These are phyloP conservation scores for Pugionium dolabratum DNA, from an alignment of 345 rosid species.

Conservation along the genomic window DNA sequence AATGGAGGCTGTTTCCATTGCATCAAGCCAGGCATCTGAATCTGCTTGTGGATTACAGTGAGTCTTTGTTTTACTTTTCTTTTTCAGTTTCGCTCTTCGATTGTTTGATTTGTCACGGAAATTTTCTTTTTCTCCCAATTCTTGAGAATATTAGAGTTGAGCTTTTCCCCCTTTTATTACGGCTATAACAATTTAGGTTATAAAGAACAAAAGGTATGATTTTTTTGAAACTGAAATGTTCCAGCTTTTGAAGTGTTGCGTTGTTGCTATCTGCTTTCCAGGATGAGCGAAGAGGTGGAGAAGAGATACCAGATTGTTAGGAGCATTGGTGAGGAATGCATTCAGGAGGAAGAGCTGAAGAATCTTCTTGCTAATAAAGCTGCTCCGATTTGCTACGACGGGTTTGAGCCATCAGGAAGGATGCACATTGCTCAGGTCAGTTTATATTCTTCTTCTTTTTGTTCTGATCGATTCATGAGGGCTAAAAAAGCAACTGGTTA, in stretches of 20 bases:
- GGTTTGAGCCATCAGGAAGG: conserved; percentile 92
- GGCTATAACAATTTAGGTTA: not conserved
- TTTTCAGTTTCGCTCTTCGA: not conserved
- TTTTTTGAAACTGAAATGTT: not conserved
- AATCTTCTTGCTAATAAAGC: conserved; percentile 76
- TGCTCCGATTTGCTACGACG: conserved; percentile 83
- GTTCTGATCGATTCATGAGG: not conserved
- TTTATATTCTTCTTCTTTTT: not conserved
- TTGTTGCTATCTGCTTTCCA: conserved; percentile 14
- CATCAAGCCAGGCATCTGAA: conserved; percentile 32
- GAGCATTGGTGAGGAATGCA: conserved; percentile 83
- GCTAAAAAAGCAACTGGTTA: not conserved
- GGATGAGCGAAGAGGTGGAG: conserved; percentile 70
- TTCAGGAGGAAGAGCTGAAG: conserved; percentile 76
- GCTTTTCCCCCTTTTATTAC: not conserved
- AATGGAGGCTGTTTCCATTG: conserved; percentile 11
- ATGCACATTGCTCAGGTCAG: conserved; percentile 95
- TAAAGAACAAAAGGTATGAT: not conserved
- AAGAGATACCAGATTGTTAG: conserved; percentile 66
- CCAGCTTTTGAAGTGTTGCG: not conserved
- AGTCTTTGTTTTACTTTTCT: conserved; percentile 3
- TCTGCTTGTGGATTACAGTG: conserved; percentile 36
- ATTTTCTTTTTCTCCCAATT: too few species aligned
- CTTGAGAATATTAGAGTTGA: not conserved
- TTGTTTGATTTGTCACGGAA: not conserved